Base-by-base conservation (phyloP, 2,329 filamentous ascomycete species). In the Incumbomyces lentus region DNA sequence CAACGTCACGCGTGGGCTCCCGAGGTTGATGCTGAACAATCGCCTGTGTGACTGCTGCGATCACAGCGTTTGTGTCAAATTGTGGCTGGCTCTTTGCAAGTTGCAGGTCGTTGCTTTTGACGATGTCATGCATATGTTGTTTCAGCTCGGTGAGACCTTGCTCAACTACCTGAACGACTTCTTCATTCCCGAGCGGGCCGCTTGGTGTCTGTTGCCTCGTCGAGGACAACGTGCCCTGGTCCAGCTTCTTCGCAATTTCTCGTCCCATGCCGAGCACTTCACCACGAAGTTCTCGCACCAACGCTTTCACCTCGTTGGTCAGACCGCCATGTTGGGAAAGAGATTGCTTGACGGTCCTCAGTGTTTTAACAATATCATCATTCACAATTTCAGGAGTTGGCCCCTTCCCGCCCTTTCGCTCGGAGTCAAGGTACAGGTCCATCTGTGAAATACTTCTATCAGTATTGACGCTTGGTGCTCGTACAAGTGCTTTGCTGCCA, bases 191-290 rank as follows among this genome's bases (percentile, higher is more conserved):
- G 2, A 73, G 72, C 11, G 59, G 59, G 32, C 59, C 63, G 1
- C 71, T 68, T 46, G 75, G 74, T 53, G 65, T 65, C 45, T 64
- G 58, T 1, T 67, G 62, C 33, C 72, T 70, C 32, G 68, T 69
- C 19, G 68, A 63, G 12, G 64, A 59, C 22, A 26, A 26, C 17
- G 44, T 38, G 8, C 37, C 16, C 42, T 74, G 71, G 51, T 92
- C 86, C n/a, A 96, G 74, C 55, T 88, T 84, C 47, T 86, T 82
- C 34, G 84, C 88, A 40, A 96, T 79, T 55, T 95, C 88, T 47
- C 90, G 77, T 3, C 90, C 90, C 89, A 95, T 95, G 2, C 88
- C 89, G 3, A 95, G 73, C 7, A 96, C 88, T 61, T 96, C 90
- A 2, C 88, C 89, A 17, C 90, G 82, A 31, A 96, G 74, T 59